Base-by-base conservation (phyloP, 768 basidiomycete genomes). In the Suillus clintonianus region DNA sequence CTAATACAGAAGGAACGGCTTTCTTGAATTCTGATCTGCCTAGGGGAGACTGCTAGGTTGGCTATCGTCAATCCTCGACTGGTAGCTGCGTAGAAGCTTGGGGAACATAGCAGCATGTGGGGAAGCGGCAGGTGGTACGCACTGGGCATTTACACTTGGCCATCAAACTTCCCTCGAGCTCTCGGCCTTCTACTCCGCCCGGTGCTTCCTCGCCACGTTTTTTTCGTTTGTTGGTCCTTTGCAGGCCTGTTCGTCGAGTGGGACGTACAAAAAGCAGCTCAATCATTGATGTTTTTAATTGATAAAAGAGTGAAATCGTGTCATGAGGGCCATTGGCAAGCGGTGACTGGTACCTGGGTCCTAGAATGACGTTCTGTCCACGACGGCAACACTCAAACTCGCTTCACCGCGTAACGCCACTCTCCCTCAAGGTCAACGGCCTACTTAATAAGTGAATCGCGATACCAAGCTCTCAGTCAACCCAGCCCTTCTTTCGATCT, bases 351-450 rank as follows among this genome's bases (percentile, higher is more conserved):
- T 17, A 51, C 50, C 50, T 51, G 24, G 34, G 47, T 24, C 27
- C 14, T 51, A 10, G 32, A 53, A n/a, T 34, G 32, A 34, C 32
- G 30, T 51, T 10, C 50, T 17, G 17, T 30, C 30, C 17, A 34
- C 51, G 32, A 53, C 51, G 32, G 51, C 19, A 32, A 53, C 19
- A 17, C n/a, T 53, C 11, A 53, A 32, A 34, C 10, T 53, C 34
- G 51, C 51, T 53, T 53, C 30, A 32, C 51, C 51, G 51, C 51
- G 51, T 53, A 53, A 53, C 51, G 19, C 51, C 51, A 53, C 32
- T 37, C 37, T 30, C 54, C 39, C 36, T 57, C 10, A 2, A 41
- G 24, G 17, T 30, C 39, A 53, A 53, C 30, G 30, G 5, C 39
- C 24, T 57, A 57, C 39, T 57, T 57, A 57, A 57, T 57, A 57